Conservation (phyloP, 257 asterid genomes). For the Lavandula angustifolia region DNA sequence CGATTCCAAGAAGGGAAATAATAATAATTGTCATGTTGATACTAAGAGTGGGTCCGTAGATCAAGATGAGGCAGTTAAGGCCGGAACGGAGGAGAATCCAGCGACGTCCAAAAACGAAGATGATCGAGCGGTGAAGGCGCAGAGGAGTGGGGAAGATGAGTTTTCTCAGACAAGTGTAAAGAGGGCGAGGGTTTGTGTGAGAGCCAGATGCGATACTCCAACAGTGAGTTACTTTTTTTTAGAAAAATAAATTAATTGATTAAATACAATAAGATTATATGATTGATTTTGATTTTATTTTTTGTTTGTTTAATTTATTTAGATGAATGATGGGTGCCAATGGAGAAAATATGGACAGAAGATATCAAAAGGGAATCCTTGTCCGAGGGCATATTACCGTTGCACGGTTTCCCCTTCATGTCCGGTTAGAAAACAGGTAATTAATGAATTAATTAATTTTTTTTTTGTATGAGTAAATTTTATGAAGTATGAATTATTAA, state of each 20-base stretch:
- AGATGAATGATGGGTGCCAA: slow-evolving; percentile 96
- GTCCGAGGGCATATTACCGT: slow-evolving; percentile 89
- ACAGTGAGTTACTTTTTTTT: slow-evolving; percentile 50
- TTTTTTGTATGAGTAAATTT: too few species aligned
- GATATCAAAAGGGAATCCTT: slow-evolving; percentile 79
- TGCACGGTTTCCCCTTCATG: slow-evolving; percentile 81
- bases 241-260: neutral
- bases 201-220: slow-evolving; percentile 77
- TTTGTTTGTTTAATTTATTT: neutral
- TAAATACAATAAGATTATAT: neutral
- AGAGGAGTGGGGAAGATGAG: slow-evolving; percentile 56
- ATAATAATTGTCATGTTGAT: too few species aligned
- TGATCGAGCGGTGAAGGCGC: slow-evolving; percentile 34
- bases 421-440: slow-evolving; percentile 87
- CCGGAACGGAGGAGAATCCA: slow-evolving; percentile 35
- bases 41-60: neutral
- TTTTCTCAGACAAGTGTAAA: slow-evolving; percentile 56
- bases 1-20: slow-evolving; percentile 33
- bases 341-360: slow-evolving; percentile 98
- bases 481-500: too few species aligned
- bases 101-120: slow-evolving; percentile 23
- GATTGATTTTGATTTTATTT: neutral
- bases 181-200: slow-evolving; percentile 84
- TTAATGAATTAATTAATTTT: neutral
- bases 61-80: slow-evolving; percentile 37